Conservation (phyloP, 495 filamentous ascomycete species). For the Polyplosphaeria fusca region DNA sequence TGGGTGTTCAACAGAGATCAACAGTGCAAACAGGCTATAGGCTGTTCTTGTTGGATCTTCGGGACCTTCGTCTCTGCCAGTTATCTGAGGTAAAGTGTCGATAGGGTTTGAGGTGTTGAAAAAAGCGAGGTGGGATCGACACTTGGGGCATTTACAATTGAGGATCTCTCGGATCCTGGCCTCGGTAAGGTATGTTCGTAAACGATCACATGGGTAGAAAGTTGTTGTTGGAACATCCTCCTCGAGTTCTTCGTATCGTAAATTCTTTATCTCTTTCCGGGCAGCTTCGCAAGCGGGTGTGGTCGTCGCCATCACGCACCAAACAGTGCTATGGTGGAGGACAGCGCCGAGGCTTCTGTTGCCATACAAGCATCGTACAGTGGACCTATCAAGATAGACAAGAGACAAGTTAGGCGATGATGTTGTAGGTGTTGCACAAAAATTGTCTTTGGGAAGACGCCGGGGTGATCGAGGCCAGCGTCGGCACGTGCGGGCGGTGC, state of each 20-base stretch:
- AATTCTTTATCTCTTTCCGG: not conserved
- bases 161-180: conserved; percentile 2
- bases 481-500: too few species aligned
- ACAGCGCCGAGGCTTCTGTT: too few species aligned
- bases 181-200: not conserved
- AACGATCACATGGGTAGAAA: conserved; percentile 2
- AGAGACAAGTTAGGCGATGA: too few species aligned
- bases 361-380: too few species aligned
- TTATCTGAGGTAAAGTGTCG: not conserved
- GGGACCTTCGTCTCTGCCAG: not conserved
- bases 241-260: conserved; percentile 2
- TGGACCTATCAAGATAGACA: too few species aligned
- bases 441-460: too few species aligned
- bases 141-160: not conserved
- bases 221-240: not conserved
- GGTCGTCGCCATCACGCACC: too few species aligned
- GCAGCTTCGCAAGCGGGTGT: not conserved
- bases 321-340: too few species aligned
- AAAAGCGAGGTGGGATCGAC: not conserved
- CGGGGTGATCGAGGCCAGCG: too few species aligned
- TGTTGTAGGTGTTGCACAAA: too few species aligned
- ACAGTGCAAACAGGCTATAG: conserved; percentile 4
- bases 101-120: conserved; percentile 1
- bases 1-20: conserved; percentile 9
- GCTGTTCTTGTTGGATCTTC: conserved; percentile 7